These are phyloP conservation scores for Rhizophagus clarus DNA, from an alignment of 192 early-diverging fungal species.

Conservation along the genomic window DNA sequence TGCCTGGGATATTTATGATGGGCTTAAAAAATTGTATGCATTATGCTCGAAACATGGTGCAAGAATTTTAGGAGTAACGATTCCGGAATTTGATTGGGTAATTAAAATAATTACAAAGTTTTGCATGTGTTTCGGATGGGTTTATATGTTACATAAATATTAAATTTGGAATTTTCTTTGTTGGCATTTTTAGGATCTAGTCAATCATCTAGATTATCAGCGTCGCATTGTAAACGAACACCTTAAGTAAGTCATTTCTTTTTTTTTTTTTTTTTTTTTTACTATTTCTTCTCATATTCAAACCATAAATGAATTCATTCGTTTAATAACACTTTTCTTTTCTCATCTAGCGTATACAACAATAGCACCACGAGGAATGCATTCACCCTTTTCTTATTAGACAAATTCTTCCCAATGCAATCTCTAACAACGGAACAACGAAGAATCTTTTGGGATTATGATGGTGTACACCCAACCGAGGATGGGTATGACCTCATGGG, in stretches of 20 bases:
- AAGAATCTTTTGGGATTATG: constrained; percentile 24
- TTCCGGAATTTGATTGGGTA: constrained; percentile 31
- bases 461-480: constrained; percentile 26
- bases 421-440: constrained; percentile 27
- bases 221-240: constrained; percentile 31
- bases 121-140: background rate
- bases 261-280: background rate
- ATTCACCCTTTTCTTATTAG: constrained; percentile 15
- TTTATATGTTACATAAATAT: background rate
- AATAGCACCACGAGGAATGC: constrained; percentile 27
- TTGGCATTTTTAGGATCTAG: background rate
- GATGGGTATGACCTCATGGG: constrained; percentile 26
- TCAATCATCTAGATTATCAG: constrained; percentile 26
- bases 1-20: constrained; percentile 31
- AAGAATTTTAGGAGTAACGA: constrained; percentile 23
- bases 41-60: constrained; percentile 30
- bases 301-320: background rate
- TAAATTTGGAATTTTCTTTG: background rate
- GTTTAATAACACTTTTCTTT: background rate
- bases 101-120: background rate
- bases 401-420: constrained; percentile 31
- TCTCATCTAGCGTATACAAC: constrained; percentile 21
- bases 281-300: background rate
- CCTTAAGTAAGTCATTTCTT: constrained; percentile 17
- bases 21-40: constrained; percentile 24